Evolutionary conservation across 2,329 filamentous ascomycete genomes (phyloP).

Genomic region (Chaetomium sp.): DNA sequence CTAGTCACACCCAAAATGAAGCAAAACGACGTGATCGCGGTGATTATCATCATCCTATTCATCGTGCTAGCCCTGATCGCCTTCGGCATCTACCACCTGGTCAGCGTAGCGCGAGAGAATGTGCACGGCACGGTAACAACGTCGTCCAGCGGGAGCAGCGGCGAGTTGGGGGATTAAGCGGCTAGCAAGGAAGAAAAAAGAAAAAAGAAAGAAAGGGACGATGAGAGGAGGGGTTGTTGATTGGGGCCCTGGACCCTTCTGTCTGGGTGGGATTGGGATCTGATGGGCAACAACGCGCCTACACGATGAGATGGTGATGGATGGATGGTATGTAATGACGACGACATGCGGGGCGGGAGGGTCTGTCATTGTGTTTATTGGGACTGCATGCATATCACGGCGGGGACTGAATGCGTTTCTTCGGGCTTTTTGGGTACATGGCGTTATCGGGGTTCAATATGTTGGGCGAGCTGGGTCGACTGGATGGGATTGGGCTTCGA

Average conservation of each 20-base stretch:
- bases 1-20: slow-evolving; percentile 41
- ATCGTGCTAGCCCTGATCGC: slow-evolving; percentile 53
- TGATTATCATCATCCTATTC: slow-evolving; percentile 63
- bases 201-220: neutral
- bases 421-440: slow-evolving; percentile 8
- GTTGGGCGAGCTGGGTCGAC: neutral
- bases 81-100: slow-evolving; percentile 58
- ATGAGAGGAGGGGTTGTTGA: neutral
- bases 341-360: slow-evolving; percentile 1
- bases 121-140: slow-evolving; percentile 34
- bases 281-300: no score
- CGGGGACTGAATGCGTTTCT: neutral
- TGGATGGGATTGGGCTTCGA: slow-evolving; percentile 4
- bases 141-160: slow-evolving; percentile 24
- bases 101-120: slow-evolving; percentile 43
- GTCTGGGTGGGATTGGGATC: neutral
- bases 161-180: slow-evolving; percentile 5
- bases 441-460: slow-evolving; percentile 6
- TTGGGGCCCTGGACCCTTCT: neutral
- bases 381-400: slow-evolving; percentile 10
- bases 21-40: slow-evolving; percentile 60
- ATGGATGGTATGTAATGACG: slow-evolving; percentile 5
- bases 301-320: neutral
- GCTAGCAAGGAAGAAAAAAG: neutral
- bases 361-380: slow-evolving; percentile 3